Conservation (phyloP, 306 rosid species). For the Cotoneaster glaucophyllus region DNA sequence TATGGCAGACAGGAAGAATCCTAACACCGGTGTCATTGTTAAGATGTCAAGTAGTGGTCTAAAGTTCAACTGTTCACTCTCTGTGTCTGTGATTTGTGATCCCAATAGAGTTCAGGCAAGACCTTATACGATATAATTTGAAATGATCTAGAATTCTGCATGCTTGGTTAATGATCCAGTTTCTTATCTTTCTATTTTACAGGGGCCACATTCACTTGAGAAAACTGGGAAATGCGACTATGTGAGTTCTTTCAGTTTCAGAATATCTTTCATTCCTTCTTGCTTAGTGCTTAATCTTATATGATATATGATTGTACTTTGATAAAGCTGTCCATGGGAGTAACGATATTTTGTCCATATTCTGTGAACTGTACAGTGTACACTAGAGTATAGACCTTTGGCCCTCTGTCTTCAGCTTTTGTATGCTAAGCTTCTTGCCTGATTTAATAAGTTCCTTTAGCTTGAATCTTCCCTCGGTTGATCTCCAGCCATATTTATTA, state of each 20-base stretch:
- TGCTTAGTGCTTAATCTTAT: not conserved
- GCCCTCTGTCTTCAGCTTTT: not conserved
- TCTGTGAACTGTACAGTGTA: not conserved
- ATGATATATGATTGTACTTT: not conserved
- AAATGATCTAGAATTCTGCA: constrained; percentile 14
- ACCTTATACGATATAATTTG: constrained; percentile 10
- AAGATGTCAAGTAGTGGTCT: constrained; percentile 57
- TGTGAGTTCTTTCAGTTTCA: constrained; percentile 48
- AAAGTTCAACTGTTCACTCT: constrained; percentile 68
- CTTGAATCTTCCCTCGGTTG: not conserved
- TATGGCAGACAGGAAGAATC: constrained; percentile 68
- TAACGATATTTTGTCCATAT: not conserved
- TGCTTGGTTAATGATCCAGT: constrained; percentile 9
- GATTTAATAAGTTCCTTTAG: not conserved
- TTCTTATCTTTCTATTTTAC: constrained; percentile 28
- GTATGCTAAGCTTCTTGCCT: not conserved
- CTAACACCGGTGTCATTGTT: constrained; percentile 62
- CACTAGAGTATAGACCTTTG: not conserved
- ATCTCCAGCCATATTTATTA: not conserved
- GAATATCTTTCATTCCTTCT: constrained; percentile 4
- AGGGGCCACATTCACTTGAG: constrained; percentile 58
- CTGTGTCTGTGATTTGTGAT: constrained; percentile 76
- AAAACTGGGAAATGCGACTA: constrained; percentile 64
- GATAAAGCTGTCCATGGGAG: not conserved
- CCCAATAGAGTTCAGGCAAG: constrained; percentile 58